A percentile compares a stretch with the other conserved stretches of the same genome.
These are phyloP conservation scores for Chalara sp. DNA, from an alignment of 2,329 filamentous ascomycete species.

Conservation along the genomic window DNA sequence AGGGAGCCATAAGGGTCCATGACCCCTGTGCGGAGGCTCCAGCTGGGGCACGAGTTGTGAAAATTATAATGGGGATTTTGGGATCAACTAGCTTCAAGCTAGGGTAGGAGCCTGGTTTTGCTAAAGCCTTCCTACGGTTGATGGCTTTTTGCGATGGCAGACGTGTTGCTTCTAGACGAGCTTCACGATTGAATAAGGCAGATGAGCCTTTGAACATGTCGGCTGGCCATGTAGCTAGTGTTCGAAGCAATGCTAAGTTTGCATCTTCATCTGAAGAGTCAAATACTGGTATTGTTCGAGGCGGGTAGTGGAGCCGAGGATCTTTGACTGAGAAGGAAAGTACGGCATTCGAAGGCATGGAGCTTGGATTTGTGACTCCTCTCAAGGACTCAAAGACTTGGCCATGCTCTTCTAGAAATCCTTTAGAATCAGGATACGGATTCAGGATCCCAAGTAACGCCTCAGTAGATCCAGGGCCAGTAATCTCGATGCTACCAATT, in stretches of 20 bases:
- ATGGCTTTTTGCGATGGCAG: slow-evolving; percentile 73
- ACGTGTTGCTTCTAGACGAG: slow-evolving; percentile 57
- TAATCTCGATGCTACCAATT: slow-evolving; percentile 64
- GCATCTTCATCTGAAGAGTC: slow-evolving; percentile 30
- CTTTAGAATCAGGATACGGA: slow-evolving; percentile 33
- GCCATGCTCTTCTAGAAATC: slow-evolving; percentile 35
- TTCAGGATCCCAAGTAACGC: slow-evolving; percentile 63
- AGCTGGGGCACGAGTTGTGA: slow-evolving; percentile 47
- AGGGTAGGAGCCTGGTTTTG: slow-evolving; percentile 56
- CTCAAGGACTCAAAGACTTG: slow-evolving; percentile 44
- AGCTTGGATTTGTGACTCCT: slow-evolving; percentile 59
- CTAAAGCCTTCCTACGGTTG: slow-evolving; percentile 65
- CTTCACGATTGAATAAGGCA: slow-evolving; percentile 61
- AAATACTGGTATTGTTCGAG: slow-evolving; percentile 44
- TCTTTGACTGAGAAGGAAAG: slow-evolving; percentile 71
- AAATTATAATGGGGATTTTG: slow-evolving; percentile 68
- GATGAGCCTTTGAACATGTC: slow-evolving; percentile 43
- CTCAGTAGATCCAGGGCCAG: slow-evolving; percentile 73
- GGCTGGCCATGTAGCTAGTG: slow-evolving; percentile 61
- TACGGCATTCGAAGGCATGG: slow-evolving; percentile 62
- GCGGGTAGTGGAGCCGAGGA: slow-evolving; percentile 73
- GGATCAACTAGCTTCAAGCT: slow-evolving; percentile 56
- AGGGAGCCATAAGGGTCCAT: slow-evolving; percentile 83
- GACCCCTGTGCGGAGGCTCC: slow-evolving; percentile 52
- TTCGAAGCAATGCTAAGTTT: slow-evolving; percentile 43